Percentiles rank a stretch among this genome's conserved stretches.
These are phyloP conservation scores for Ascobolus immersus DNA, from an alignment of 495 filamentous ascomycete genomes.

Conservation along the genomic window DNA sequence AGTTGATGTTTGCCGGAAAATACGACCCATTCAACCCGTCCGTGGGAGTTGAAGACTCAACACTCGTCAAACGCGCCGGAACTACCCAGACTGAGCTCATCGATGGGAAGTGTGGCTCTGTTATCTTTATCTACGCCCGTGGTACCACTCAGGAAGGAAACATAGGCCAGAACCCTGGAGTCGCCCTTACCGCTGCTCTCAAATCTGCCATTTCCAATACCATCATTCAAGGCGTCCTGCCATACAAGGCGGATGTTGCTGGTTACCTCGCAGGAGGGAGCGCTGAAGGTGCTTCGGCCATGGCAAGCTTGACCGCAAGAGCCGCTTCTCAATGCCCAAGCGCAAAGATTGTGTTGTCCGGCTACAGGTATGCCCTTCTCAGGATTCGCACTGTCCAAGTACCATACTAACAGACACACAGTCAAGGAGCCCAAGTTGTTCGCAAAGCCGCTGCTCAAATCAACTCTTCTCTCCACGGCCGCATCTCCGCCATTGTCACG, in stretches of 20 bases:
- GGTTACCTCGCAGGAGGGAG: conserved; percentile 26
- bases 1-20: no score
- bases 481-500: conserved; percentile 8
- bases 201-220: not conserved
- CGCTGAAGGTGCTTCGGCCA: conserved; percentile 20
- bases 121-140: conserved; percentile 11
- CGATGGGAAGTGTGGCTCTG: conserved; percentile 4
- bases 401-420: conserved; percentile 1
- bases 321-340: conserved; percentile 28
- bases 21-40: no score
- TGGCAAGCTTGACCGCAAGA: conserved; percentile 24
- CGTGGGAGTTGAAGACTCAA: no score
- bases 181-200: conserved; percentile 6
- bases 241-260: conserved; percentile 10
- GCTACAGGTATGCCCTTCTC: conserved; percentile 29
- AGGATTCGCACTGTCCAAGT: not conserved
- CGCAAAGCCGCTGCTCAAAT: conserved; percentile 9
- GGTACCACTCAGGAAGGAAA: conserved; percentile 11
- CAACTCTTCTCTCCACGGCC: conserved; percentile 1
- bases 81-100: conserved; percentile 11
- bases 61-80: no score
- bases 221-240: conserved; percentile 8
- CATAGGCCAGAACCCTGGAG: conserved; percentile 11
- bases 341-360: conserved; percentile 34
- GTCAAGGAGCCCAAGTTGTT: conserved; percentile 12